Conservation (phyloP, 139 green algal genomes). For the Asterochloris erici region DNA sequence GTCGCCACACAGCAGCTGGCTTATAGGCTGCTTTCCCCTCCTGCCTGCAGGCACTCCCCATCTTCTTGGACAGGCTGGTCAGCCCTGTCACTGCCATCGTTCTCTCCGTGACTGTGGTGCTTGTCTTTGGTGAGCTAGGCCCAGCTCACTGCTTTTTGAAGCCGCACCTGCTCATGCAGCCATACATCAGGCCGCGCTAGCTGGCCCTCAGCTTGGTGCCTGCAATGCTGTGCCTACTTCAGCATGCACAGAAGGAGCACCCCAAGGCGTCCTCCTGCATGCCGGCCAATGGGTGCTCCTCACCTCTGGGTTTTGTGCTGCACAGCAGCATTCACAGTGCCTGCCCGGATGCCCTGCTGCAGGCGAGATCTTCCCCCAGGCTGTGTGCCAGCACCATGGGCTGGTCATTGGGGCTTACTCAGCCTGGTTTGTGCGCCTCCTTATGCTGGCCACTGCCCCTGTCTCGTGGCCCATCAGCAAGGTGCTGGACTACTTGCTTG, state of each 20-base stretch:
- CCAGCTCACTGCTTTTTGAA: not conserved
- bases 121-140: slow-evolving; percentile 52
- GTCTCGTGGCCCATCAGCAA: slow-evolving; percentile 48
- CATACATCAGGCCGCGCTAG: not conserved
- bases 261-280: too few species aligned
- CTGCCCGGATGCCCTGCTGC: not conserved
- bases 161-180: not conserved
- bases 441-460: slow-evolving; percentile 31
- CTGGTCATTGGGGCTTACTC: slow-evolving; percentile 38
- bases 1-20: not conserved
- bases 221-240: not conserved
- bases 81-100: slow-evolving; percentile 54
- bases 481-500: slow-evolving; percentile 48
- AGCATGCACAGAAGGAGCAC: not conserved
- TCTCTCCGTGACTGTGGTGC: slow-evolving; percentile 51
- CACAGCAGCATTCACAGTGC: not conserved
- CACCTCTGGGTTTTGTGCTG: not conserved
- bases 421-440: slow-evolving; percentile 30
- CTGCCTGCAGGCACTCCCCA: slow-evolving; percentile 46
- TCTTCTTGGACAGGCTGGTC: slow-evolving; percentile 61
- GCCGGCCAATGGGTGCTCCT: not conserved
- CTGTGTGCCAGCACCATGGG: slow-evolving; percentile 37
- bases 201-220: not conserved
- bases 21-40: too few species aligned
- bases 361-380: slow-evolving; percentile 50